A percentile compares a stretch with the other conserved stretches of the same genome.
Evolutionary conservation across 2,329 filamentous ascomycete genomes (phyloP).

Genomic region (Phialophora expanda): DNA sequence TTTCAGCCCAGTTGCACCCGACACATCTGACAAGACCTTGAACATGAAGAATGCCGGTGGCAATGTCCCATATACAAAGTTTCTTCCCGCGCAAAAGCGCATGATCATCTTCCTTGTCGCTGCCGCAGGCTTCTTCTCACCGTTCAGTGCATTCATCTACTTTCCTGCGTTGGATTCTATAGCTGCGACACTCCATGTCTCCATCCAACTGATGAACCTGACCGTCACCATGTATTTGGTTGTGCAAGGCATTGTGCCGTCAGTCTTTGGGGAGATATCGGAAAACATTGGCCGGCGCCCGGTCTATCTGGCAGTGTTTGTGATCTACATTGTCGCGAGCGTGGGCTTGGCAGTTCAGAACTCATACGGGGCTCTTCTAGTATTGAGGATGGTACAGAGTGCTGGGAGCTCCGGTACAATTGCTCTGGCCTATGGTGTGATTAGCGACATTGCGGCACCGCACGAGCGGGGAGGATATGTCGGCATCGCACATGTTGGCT

Average conservation of each 20-base stretch:
- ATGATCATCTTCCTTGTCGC: constrained; percentile 15
- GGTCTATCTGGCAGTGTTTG: constrained; percentile 41
- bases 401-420: constrained; percentile 52
- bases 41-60: too few species aligned
- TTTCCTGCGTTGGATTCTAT: constrained; percentile 40
- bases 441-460: constrained; percentile 45
- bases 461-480: constrained; percentile 52
- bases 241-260: constrained; percentile 41
- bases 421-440: constrained; percentile 50
- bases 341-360: constrained; percentile 49
- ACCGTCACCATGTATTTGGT: constrained; percentile 33
- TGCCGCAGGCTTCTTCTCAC: constrained; percentile 17
- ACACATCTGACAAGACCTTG: too few species aligned
- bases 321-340: constrained; percentile 47
- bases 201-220: constrained; percentile 29
- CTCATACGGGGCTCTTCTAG: constrained; percentile 48
- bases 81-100: background rate
- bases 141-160: constrained; percentile 27
- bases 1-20: too few species aligned
- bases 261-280: constrained; percentile 43
- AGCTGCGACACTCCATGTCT: constrained; percentile 16
- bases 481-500: constrained; percentile 53
- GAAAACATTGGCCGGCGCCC: constrained; percentile 44
- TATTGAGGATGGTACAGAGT: constrained; percentile 52
- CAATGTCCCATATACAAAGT: background rate